Percentiles rank a stretch among this genome's conserved stretches.
Evolutionary conservation across 371 early-diverging fungal genomes (phyloP).

Genomic region (Rhizopus arrhizus): DNA sequence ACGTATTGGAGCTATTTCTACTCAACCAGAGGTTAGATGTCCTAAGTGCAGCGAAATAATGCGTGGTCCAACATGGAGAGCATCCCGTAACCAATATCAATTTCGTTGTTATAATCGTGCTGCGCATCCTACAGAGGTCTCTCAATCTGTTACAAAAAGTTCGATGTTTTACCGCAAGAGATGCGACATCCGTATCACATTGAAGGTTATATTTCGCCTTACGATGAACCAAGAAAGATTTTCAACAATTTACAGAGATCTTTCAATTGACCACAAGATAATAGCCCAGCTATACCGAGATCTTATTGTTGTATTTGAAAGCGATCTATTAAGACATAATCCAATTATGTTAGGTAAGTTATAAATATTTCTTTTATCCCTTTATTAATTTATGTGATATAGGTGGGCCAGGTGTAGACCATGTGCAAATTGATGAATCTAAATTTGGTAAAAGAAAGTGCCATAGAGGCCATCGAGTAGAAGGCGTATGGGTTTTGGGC

Average conservation of each 20-base stretch:
- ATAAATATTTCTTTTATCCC: not conserved
- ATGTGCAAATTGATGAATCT: constrained; percentile 11
- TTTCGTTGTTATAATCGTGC: not conserved
- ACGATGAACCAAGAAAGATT: not conserved
- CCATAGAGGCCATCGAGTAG: constrained; percentile 5
- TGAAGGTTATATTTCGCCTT: not conserved
- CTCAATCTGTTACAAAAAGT: not conserved
- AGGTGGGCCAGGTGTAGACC: constrained; percentile 1
- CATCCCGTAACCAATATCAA: not conserved
- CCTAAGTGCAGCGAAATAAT: not conserved
- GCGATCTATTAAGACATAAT: not conserved
- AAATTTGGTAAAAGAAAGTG: constrained; percentile 16
- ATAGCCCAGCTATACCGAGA: not conserved
- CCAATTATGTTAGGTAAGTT: not conserved
- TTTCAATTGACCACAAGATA: not conserved
- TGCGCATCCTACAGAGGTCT: not conserved
- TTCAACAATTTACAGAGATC: not conserved
- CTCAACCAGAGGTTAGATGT: too few species aligned
- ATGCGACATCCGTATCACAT: not conserved
- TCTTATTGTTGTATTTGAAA: not conserved
- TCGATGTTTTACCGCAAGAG: not conserved
- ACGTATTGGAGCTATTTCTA: too few species aligned
- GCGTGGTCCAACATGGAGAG: not conserved
- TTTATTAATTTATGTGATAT: not conserved
- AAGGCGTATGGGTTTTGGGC: constrained; percentile 17